Conservation (phyloP, 352 stramenopile genomes). For the Pythium volutum region DNA sequence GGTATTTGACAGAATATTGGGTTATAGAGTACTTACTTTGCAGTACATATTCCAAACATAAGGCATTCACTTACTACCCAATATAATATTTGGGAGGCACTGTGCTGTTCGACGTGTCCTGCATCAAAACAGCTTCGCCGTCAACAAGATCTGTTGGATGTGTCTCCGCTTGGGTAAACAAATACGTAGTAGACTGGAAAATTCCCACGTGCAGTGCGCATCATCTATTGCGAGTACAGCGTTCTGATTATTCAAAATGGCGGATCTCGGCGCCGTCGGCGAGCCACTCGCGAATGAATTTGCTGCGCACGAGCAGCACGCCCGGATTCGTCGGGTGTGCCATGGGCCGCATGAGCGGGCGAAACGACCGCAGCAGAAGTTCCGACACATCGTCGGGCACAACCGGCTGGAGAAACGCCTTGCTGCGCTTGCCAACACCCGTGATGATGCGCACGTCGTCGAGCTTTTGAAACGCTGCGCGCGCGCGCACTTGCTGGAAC, state of each 20-base stretch:
- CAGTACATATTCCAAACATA: not conserved
- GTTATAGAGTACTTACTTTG: not conserved
- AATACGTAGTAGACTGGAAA: too few relatives aligned
- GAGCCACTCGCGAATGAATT: constrained; percentile 56
- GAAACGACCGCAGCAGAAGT: constrained; percentile 48
- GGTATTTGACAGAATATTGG: not conserved
- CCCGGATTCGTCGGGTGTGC: constrained; percentile 56
- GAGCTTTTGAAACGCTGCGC: constrained; percentile 16
- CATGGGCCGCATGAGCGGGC: constrained; percentile 46
- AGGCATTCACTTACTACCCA: not conserved
- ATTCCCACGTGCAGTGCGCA: too few relatives aligned
- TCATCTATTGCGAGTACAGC: too few relatives aligned
- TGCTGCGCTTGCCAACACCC: constrained; percentile 61
- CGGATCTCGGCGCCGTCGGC: constrained; percentile 17
- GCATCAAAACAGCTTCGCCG: too few relatives aligned
- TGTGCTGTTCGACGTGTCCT: too few relatives aligned
- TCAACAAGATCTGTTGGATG: too few relatives aligned
- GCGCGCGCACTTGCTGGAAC: constrained; percentile 33
- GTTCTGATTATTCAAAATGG: constrained; percentile 21
- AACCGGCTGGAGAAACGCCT: constrained; percentile 56
- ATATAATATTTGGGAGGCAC: not conserved
- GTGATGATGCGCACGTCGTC: constrained; percentile 71
- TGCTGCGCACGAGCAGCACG: constrained; percentile 49
- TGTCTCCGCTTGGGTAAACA: too few relatives aligned
- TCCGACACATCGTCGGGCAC: constrained; percentile 49